Evolutionary conservation across 2,329 filamentous ascomycete genomes (phyloP).

Genomic region (Fusarium musae): DNA sequence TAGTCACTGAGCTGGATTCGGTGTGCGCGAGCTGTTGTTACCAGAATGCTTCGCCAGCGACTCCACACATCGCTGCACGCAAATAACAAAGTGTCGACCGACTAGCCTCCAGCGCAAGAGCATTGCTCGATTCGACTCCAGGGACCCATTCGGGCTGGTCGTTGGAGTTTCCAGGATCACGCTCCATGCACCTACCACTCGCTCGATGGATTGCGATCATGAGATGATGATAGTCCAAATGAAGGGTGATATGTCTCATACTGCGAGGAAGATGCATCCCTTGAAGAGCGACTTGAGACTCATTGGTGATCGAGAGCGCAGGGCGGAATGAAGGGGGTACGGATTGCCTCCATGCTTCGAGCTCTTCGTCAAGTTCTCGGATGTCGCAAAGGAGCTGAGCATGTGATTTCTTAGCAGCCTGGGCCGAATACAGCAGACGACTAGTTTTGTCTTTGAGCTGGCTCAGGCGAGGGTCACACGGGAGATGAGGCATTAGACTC

Average conservation of each 20-base stretch:
- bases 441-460: slow-evolving; percentile 63
- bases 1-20: background rate
- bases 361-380: slow-evolving; percentile 65
- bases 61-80: slow-evolving; percentile 52
- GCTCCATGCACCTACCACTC: slow-evolving; percentile 58
- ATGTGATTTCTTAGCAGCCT: slow-evolving; percentile 61
- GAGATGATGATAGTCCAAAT: slow-evolving; percentile 66
- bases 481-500: slow-evolving; percentile 49
- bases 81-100: slow-evolving; percentile 64
- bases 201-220: slow-evolving; percentile 66
- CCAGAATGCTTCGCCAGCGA: slow-evolving; percentile 63
- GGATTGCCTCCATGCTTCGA: slow-evolving; percentile 65
- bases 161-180: background rate
- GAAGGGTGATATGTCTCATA: slow-evolving; percentile 60
- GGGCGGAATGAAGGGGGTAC: slow-evolving; percentile 59
- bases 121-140: slow-evolving; percentile 63
- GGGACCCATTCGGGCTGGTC: slow-evolving; percentile 49
- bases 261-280: slow-evolving; percentile 47
- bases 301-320: slow-evolving; percentile 53
- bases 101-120: slow-evolving; percentile 65
- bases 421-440: slow-evolving; percentile 60
- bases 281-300: slow-evolving; percentile 42
- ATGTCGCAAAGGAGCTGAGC: slow-evolving; percentile 65
- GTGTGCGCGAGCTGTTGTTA: slow-evolving; percentile 40
- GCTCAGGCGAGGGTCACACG: slow-evolving; percentile 60